These are phyloP conservation scores for Pseudotsuga menziesii DNA, from an alignment of 75 land plant genomes.

Conservation along the genomic window DNA sequence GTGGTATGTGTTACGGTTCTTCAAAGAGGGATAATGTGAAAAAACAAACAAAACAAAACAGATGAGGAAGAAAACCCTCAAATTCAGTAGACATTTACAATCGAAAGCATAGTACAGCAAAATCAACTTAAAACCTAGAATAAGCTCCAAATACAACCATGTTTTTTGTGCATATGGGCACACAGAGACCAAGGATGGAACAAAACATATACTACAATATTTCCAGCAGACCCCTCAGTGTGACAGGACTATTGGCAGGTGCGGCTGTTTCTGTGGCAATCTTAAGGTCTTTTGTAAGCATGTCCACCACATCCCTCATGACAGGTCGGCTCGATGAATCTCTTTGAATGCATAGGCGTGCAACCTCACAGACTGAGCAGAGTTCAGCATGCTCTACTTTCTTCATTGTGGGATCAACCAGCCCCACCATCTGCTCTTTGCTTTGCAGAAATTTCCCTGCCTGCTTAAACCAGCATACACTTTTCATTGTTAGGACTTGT, in stretches of 20 bases:
- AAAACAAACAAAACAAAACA: neutral
- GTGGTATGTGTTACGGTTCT: conserved; percentile 2
- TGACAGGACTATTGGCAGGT: conserved; percentile 14
- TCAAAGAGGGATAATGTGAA: neutral
- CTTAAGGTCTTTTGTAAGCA: conserved; percentile 26
- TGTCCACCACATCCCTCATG: conserved; percentile 24
- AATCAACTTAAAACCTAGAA: neutral
- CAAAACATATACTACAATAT: conserved; percentile 1
- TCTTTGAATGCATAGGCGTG: conserved; percentile 23
- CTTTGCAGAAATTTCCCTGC: conserved; percentile 19
- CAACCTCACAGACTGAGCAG: conserved; percentile 29
- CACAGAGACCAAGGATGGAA: neutral
- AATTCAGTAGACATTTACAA: neutral
- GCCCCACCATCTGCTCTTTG: conserved; percentile 22
- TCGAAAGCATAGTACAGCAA: neutral
- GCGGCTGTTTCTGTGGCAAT: conserved; percentile 24
- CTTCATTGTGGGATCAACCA: conserved; percentile 23
- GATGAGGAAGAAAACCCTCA: neutral
- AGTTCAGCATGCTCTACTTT: conserved; percentile 25
- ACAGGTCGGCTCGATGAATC: conserved; percentile 21
- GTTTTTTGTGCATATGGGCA: neutral
- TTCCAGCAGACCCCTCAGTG: conserved; percentile 11
- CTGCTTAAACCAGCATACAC: conserved; percentile 9
- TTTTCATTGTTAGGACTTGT: neutral
- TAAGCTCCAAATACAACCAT: neutral